Base-by-base conservation (phyloP, 1,284 basidiomycete species). In the Leucoagaricus sp. region DNA sequence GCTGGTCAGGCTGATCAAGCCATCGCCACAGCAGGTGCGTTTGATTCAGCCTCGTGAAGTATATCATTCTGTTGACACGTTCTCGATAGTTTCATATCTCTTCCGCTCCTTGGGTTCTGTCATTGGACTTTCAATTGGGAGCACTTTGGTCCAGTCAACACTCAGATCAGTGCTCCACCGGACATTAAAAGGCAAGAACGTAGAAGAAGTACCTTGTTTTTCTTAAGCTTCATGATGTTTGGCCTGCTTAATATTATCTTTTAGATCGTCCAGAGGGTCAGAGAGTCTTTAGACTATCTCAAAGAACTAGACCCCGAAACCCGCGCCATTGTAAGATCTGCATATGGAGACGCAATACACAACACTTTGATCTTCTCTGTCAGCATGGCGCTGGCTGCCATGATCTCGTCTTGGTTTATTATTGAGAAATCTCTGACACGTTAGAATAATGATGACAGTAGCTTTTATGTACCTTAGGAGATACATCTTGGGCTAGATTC, bases 101-200 rank as follows among this genome's bases (percentile, higher is more conserved):
- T 86, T 85, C 73, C 81, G 84, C 38, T 84, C 84, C 3, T 64
- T 85, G n/a, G 84, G 84, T 5, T 77, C 75, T 1, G 83, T 86
- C 5, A 69, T 85, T 26, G 81, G 83, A 4, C 64, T 86, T 9
- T 83, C 83, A 0, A 65, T 82, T 1, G 80, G 78, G 3, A 84
- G 82, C 57, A 81, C 83, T 1, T 64, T 85, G 17, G 71, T 83
- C 1, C 83, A 86, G 65, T 71, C 75, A 42, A 74, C 74, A 0
- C 72, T 86, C 12, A 75, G 82, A 8, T 69, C 67, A 7, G 68
- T 73, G 17, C 72, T 86, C 4, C 74, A 69, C 19, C 62, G 63
- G 17, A 72, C 71, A 34, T 70, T 84, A 13, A 78, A 77, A 10
- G 67, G 45, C 15, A 42, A 74, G 15, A 75, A 82, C 54, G 74